Base-by-base conservation (phyloP, 805 yeast species). In the Starmerella apicola region DNA sequence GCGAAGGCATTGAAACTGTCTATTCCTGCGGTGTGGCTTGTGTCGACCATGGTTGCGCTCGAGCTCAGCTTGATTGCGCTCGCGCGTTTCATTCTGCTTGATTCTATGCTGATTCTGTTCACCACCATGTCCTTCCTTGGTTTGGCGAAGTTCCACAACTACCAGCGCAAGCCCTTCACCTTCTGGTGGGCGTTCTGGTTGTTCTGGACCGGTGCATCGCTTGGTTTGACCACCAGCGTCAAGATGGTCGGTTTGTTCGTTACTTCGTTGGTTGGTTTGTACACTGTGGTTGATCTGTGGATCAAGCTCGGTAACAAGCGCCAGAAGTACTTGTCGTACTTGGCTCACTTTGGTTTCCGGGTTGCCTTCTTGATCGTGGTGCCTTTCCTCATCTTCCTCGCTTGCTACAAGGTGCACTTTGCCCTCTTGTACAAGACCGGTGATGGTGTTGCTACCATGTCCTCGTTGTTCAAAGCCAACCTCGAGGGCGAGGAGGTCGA, bases 181-280 rank as follows among this genome's bases (percentile, higher is more conserved):
- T 50, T 50, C 30, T 47, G 65, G 40, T 91, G 99, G 98, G 82
- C 91, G 77, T 62, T 65, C 36, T 91, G 98, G 98, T 68, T 91
- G 35, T 56, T 68, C 21, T 60, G 73, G 33, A 88, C 97, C 5
- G 99, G 99, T 29, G 65, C 83, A 7, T 68, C 88, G 1, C 70
- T 91, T 43, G 83, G 96, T 0, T 77, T 88, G 57, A 96, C 91
- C 24, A 88, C 91, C 44, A 81, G 95, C 33, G 91, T 96, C 42
- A 91, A 91, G 58, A 86, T 91, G 60, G 95, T 91, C 32, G 99
- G 99, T 60, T 80, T 81, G 7, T 80, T 91, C 67, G 85, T 97
- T 0, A 91, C 79, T 59, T 68, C 78, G 36, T 74, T 94, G 38
- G 74, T 91, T 50, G 99, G 99, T 24, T 60, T 74, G 42, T 95